These are phyloP conservation scores for Cucurbita ficifolia DNA, from an alignment of 306 rosid genomes.

Conservation along the genomic window DNA sequence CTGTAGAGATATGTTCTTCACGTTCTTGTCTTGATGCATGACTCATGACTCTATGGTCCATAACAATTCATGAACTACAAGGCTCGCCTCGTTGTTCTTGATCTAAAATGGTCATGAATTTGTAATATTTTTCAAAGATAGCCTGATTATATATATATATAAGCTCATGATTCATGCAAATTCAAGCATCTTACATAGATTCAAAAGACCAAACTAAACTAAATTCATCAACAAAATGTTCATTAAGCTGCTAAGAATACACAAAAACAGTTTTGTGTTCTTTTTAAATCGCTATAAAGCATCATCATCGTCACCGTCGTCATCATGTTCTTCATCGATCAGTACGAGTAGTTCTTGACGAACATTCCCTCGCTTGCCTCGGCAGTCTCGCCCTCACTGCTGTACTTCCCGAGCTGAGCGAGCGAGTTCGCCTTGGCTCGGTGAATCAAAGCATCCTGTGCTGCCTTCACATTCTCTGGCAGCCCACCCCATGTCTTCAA, in stretches of 20 bases:
- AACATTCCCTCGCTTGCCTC: slow-evolving; percentile 73
- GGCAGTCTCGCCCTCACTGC: slow-evolving; percentile 79
- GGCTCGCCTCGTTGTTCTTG: too few species aligned
- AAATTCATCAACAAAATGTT: too few species aligned
- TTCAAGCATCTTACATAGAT: too few species aligned
- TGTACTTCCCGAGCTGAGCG: slow-evolving; percentile 93
- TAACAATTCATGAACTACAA: background rate
- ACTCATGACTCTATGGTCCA: background rate
- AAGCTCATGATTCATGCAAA: too few species aligned
- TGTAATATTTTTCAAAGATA: too few species aligned
- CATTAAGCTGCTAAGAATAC: too few species aligned
- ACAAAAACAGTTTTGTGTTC: slow-evolving; percentile 16
- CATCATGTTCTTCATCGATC: slow-evolving; percentile 5
- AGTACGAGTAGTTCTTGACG: slow-evolving; percentile 78
- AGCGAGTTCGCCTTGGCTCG: slow-evolving; percentile 91
- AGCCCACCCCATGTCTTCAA: slow-evolving; percentile 93
- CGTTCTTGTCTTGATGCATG: background rate
- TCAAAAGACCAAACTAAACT: too few species aligned
- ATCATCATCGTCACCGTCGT: slow-evolving; percentile 18
- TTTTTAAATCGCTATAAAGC: slow-evolving; percentile 26
- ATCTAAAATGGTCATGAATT: too few species aligned
- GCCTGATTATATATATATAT: too few species aligned
- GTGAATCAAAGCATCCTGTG: slow-evolving; percentile 58
- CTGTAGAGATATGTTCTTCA: background rate
- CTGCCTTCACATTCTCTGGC: slow-evolving; percentile 68